Percentiles rank a stretch among this genome's conserved stretches.
Conservation (phyloP, 2,329 filamentous ascomycete species). For the Taxawa tesnikishii region DNA sequence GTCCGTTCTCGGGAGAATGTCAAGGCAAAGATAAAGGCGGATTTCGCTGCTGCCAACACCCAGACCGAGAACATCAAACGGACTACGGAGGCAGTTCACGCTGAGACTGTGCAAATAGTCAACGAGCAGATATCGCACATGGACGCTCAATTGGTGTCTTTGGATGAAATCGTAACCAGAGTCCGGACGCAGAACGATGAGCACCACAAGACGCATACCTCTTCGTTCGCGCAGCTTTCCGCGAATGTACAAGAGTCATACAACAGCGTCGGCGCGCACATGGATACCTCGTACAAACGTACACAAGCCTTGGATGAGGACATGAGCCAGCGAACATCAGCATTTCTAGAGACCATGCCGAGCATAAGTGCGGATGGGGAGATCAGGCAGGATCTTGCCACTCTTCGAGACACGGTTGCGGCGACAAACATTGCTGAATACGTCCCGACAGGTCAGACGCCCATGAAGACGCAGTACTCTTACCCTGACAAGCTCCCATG, state of each 20-base stretch:
- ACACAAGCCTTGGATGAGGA: slow-evolving; percentile 58
- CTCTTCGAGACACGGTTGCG: slow-evolving; percentile 58
- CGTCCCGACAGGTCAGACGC: slow-evolving; percentile 72
- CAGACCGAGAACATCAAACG: slow-evolving; percentile 74
- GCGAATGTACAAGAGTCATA: slow-evolving; percentile 62
- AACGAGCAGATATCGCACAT: slow-evolving; percentile 81
- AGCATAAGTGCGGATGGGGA: slow-evolving; percentile 42
- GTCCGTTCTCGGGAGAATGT: slow-evolving; percentile 62
- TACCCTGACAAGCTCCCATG: slow-evolving; percentile 69
- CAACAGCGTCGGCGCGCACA: slow-evolving; percentile 55
- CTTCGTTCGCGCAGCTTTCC: slow-evolving; percentile 55
- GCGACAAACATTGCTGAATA: slow-evolving; percentile 64
- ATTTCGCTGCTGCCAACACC: slow-evolving; percentile 70
- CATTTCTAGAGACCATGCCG: slow-evolving; percentile 48
- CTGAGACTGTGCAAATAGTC: slow-evolving; percentile 80
- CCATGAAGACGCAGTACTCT: slow-evolving; percentile 67
- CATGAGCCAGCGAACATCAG: slow-evolving; percentile 47
- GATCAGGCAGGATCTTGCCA: slow-evolving; percentile 56
- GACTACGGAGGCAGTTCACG: slow-evolving; percentile 77
- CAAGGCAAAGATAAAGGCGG: slow-evolving; percentile 71
- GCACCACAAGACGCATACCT: slow-evolving; percentile 58
- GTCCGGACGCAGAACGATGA: slow-evolving; percentile 68
- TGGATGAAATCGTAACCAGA: slow-evolving; percentile 81
- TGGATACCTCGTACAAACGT: slow-evolving; percentile 55
- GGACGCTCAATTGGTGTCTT: slow-evolving; percentile 72